Conservation (phyloP, 2,329 filamentous ascomycete genomes). For the Fusarium compactum region DNA sequence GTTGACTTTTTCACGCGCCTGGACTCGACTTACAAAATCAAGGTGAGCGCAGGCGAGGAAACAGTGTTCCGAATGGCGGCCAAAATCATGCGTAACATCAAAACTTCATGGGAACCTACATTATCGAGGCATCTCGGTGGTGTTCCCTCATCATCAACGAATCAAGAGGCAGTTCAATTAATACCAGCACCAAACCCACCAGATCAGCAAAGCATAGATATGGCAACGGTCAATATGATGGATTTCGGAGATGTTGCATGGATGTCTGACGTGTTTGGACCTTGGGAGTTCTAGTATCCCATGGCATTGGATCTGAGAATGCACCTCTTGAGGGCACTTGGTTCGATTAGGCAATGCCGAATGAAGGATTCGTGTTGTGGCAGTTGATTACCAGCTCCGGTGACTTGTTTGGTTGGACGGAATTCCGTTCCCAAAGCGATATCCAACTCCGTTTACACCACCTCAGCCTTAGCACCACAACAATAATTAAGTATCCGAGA, state of each 20-base stretch:
- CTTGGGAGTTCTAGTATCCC: conserved; percentile 51
- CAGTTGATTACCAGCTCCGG: not conserved
- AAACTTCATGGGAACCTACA: conserved; percentile 53
- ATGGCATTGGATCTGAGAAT: not conserved
- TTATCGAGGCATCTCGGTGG: conserved; percentile 48
- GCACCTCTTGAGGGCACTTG: not conserved
- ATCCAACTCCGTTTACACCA: conserved; percentile 33
- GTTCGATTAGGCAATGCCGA: conserved; percentile 2
- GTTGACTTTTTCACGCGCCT: conserved; percentile 50
- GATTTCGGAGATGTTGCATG: conserved; percentile 54
- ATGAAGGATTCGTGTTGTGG: not conserved
- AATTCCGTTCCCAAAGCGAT: conserved; percentile 21
- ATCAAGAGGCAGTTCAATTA: conserved; percentile 38
- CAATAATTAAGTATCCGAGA: conserved; percentile 2
- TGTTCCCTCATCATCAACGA: conserved; percentile 48
- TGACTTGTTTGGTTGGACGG: conserved; percentile 11
- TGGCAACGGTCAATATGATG: conserved; percentile 42
- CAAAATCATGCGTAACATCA: conserved; percentile 54
- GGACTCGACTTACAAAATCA: conserved; percentile 46
- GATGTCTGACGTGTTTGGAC: conserved; percentile 55
- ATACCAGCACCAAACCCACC: conserved; percentile 22
- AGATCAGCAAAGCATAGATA: conserved; percentile 31
- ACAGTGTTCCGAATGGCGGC: conserved; percentile 51
- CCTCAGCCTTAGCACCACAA: conserved; percentile 13
- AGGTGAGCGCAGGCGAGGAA: conserved; percentile 47